Percentiles rank a stretch among this genome's conserved stretches.
These are phyloP conservation scores for sweet orange (Citrus sinensis) DNA, from an alignment of 345 rosid genomes.

Conservation along the genomic window DNA sequence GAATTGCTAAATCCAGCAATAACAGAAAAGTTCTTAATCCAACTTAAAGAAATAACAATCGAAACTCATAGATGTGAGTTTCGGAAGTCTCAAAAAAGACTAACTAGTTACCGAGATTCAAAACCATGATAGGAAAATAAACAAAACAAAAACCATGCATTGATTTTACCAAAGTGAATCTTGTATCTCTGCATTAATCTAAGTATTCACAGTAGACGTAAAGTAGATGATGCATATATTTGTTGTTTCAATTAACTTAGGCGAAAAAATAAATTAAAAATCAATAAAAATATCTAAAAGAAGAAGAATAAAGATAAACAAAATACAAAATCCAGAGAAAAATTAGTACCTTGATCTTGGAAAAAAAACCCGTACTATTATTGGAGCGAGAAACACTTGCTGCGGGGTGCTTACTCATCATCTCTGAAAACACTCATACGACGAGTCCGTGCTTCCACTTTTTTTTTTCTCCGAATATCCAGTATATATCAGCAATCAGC, in stretches of 20 bases:
- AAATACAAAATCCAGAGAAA: background rate
- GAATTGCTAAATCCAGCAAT: no score
- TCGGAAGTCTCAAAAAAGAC: background rate
- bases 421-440: slow-evolving; percentile 11
- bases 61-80: background rate
- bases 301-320: background rate
- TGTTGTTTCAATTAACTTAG: background rate
- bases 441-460: background rate
- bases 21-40: no score
- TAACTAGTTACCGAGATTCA: background rate
- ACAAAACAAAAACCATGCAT: no score
- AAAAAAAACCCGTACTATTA: slow-evolving; percentile 15
- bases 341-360: slow-evolving; percentile 39
- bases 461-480: background rate
- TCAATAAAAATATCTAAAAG: background rate
- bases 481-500: background rate
- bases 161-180: background rate
- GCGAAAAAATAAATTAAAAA: background rate
- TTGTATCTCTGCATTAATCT: background rate
- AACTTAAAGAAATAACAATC: background rate
- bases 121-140: background rate
- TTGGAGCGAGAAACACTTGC: slow-evolving; percentile 28
- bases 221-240: background rate
- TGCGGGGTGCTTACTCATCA: slow-evolving; percentile 39
- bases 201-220: background rate